These are phyloP conservation scores for Wallemia mellicola DNA, from an alignment of 1,284 basidiomycete species.

Conservation along the genomic window DNA sequence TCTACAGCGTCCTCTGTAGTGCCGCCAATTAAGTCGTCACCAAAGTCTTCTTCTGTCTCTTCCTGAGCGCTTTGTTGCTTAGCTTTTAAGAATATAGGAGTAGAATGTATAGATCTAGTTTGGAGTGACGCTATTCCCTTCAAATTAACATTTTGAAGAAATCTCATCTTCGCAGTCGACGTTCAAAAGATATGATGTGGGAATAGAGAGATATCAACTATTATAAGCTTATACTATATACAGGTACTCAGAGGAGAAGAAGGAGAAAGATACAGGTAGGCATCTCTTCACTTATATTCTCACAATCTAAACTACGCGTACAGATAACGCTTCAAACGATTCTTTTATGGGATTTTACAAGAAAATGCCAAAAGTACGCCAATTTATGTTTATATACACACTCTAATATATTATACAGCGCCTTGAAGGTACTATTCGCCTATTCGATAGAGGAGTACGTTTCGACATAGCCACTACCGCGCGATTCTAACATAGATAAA, in stretches of 20 bases:
- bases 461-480: background rate
- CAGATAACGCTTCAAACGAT: background rate
- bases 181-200: background rate
- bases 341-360: background rate
- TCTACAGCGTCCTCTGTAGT: background rate
- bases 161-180: background rate
- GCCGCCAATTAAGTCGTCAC: background rate
- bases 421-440: conserved; percentile 30
- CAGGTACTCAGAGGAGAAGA: background rate
- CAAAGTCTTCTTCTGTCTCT: background rate
- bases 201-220: background rate
- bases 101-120: background rate
- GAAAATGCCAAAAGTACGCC: background rate
- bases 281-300: background rate
- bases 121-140: background rate
- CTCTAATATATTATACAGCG: conserved; percentile 10
- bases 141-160: background rate
- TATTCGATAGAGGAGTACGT: conserved; percentile 37
- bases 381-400: background rate
- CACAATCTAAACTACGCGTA: background rate
- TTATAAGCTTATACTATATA: background rate
- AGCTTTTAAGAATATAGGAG: background rate
- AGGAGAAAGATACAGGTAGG: background rate
- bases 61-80: background rate
- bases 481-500: conserved; percentile 11